Base-by-base conservation (phyloP, 1,139 yeast species). In the Debaryomyces sp. region DNA sequence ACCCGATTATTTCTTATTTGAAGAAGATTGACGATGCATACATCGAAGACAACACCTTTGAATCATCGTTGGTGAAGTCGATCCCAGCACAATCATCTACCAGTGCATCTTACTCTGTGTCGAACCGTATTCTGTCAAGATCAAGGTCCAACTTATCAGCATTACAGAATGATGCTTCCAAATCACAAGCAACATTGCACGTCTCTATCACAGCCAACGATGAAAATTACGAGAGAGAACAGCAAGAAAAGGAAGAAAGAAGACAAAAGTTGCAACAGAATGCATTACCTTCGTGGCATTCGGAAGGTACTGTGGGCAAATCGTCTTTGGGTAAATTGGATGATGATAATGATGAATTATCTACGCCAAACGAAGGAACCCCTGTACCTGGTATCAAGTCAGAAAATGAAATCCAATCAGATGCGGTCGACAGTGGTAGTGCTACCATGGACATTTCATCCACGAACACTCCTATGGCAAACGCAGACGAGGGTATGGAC, bases 251-350 rank as follows among this genome's bases (percentile, higher is more conserved):
- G 62, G 92, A 86, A 58, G 82, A 78, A 79, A 84, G 76, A 82
- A 85, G 78, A 54, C 79, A 75, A 55, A 89, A 87, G 65, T 81
- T 92, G 64, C 88, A 89, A 63, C 97, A 92, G 67, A 94, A 95
- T 64, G 97, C 97, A 1, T 77, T 94, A 57, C 99, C 99, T 9
- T 85, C 96, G 22, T 94, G 99, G 99, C 97, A 94, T 65, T 81
- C 87, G 56, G 86, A 86, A 57, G 85, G 95, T 60, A 91, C 99
- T 0, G 95, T 94, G 54, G 97, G 96, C 39, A 68, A 66, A 50
- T 51, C 57, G 22, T 54, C 66, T 10, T 64, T 81, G 54, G 89
- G 87, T 43, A 78, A 75, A 55, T 58, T 81, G 54, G 84, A 80
- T 24, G 82, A 74, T 29, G 77, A 69, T 27, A 56, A 56, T 13